These are phyloP conservation scores for Phyllosticta citriasiana DNA, from an alignment of 2,329 filamentous ascomycete genomes.

Conservation along the genomic window DNA sequence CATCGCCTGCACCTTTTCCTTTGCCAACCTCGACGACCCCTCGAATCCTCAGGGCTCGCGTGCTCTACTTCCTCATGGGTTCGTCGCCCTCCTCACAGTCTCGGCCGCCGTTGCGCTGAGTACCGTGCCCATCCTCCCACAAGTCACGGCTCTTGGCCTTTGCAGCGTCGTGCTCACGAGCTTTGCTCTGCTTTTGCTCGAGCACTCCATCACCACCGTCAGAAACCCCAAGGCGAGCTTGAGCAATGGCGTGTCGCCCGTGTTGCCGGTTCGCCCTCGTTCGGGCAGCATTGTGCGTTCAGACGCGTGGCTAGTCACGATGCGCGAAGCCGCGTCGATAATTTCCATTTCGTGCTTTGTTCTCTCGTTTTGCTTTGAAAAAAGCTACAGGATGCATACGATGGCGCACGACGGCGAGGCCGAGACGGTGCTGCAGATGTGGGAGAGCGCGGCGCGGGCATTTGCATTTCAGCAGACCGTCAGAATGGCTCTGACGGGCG, in stretches of 20 bases:
- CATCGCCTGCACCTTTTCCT: conserved; percentile 15
- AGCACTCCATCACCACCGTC: conserved; percentile 21
- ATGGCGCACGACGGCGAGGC: not conserved
- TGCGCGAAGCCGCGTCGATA: conserved; percentile 4
- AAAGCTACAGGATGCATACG: conserved; percentile 5
- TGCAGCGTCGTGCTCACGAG: conserved; percentile 33
- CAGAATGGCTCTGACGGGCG: not conserved
- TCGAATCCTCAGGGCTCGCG: conserved; percentile 11
- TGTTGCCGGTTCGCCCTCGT: conserved; percentile 2
- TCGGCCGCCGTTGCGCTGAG: conserved; percentile 8
- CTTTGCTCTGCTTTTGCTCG: conserved; percentile 31
- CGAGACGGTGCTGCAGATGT: conserved; percentile 1
- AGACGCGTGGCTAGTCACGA: conserved; percentile 7
- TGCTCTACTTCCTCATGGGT: not conserved
- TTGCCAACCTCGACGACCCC: conserved; percentile 17
- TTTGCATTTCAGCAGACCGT: conserved; percentile 7
- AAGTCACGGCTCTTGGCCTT: conserved; percentile 26
- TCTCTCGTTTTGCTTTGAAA: conserved; percentile 7
- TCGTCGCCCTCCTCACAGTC: conserved; percentile 4
- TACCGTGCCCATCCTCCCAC: not conserved
- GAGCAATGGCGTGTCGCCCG: conserved; percentile 6
- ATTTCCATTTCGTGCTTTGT: conserved; percentile 4
- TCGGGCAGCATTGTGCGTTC: conserved; percentile 3
- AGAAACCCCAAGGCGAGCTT: conserved; percentile 14
- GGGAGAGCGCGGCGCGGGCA: conserved; percentile 5